These are phyloP conservation scores for Helicostylum pulchrum DNA, from an alignment of 192 early-diverging fungal species.

Conservation along the genomic window DNA sequence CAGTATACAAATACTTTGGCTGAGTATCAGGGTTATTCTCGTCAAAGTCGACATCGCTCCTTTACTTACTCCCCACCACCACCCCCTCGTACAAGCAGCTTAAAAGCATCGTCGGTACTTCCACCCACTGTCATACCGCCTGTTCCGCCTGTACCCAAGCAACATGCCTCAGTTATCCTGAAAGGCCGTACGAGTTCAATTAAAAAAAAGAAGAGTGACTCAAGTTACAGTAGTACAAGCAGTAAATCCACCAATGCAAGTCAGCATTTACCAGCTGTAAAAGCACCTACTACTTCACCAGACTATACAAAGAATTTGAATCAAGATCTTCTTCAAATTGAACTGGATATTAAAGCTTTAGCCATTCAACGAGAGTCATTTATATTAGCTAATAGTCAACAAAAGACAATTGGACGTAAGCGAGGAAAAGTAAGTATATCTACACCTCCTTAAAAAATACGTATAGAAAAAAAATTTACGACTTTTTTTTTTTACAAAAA, in stretches of 20 bases:
- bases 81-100: constrained; percentile 2
- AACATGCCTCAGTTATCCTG: constrained; percentile 11
- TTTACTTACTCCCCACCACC: constrained; percentile 24
- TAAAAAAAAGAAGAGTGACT: neutral
- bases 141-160: constrained; percentile 31
- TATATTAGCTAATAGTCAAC: neutral
- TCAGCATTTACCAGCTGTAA: neutral
- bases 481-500: neutral
- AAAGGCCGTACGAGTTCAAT: constrained; percentile 3
- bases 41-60: constrained; percentile 5
- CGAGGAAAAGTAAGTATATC: constrained; percentile 23
- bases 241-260: neutral
- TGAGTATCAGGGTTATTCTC: constrained; percentile 20
- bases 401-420: constrained; percentile 13
- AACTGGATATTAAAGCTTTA: constrained; percentile 15
- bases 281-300: neutral
- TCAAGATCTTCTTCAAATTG: constrained; percentile 2
- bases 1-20: neutral
- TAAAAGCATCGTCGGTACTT: neutral
- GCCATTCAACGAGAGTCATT: neutral
- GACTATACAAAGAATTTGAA: neutral
- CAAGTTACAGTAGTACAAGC: neutral
- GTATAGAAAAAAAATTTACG: neutral
- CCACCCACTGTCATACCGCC: constrained; percentile 19
- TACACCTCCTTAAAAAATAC: neutral